Evolutionary conservation across 495 filamentous ascomycete genomes (phyloP).

Genomic region (Xylaria nigripes): DNA sequence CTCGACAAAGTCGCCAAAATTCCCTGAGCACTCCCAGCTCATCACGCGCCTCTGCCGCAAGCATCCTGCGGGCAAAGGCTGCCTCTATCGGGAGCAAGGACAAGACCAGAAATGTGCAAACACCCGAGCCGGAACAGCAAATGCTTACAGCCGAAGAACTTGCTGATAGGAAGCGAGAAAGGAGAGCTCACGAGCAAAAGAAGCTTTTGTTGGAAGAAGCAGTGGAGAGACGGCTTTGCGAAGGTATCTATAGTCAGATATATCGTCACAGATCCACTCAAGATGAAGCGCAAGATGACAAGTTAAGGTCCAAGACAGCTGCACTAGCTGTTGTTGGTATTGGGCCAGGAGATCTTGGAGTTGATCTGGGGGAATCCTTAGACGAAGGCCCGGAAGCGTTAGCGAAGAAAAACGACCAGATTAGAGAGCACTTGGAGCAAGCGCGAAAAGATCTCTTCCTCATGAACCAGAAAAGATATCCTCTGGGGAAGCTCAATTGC

Average conservation of each 20-base stretch:
- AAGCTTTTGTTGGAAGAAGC: conserved; percentile 76
- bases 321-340: conserved; percentile 86
- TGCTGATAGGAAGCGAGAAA: conserved; percentile 64
- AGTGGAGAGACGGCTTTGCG: conserved; percentile 79
- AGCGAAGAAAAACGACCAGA: conserved; percentile 58
- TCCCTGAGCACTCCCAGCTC: conserved; percentile 44
- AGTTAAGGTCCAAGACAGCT: conserved; percentile 87
- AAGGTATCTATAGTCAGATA: conserved; percentile 75
- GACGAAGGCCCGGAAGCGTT: conserved; percentile 39
- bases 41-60: conserved; percentile 44
- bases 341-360: conserved; percentile 73
- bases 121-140: conserved; percentile 56
- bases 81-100: conserved; percentile 41
- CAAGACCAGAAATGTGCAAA: conserved; percentile 27
- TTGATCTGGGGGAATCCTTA: conserved; percentile 54
- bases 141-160: conserved; percentile 90
- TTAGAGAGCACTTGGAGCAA: conserved; percentile 60
- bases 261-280: conserved; percentile 88
- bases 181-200: conserved; percentile 70
- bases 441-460: conserved; percentile 66
- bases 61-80: conserved; percentile 43
- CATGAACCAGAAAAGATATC: conserved; percentile 83
- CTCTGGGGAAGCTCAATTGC: conserved; percentile 83
- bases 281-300: conserved; percentile 93
- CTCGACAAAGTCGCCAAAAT: conserved; percentile 58